Evolutionary conservation across 129 eudicot genomes (phyloP).

Genomic region (Artemisia annua): DNA sequence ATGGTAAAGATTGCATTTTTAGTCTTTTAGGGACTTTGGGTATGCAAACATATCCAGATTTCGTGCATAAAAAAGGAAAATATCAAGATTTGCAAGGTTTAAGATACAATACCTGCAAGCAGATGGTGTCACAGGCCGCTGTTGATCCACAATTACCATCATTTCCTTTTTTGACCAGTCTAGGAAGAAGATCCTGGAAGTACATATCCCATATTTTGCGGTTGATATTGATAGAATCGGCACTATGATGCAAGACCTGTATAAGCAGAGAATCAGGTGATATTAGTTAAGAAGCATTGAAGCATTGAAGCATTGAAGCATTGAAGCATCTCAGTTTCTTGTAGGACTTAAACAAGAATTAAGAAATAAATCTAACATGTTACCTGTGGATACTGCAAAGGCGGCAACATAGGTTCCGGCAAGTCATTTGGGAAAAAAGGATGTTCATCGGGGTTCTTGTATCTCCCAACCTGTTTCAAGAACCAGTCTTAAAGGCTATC

Average conservation of each 20-base stretch:
- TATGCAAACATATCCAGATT: not conserved
- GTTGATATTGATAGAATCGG: conserved; percentile 76
- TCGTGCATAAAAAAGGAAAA: not conserved
- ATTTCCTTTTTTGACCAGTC: conserved; percentile 68
- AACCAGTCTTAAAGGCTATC: conserved; percentile 21
- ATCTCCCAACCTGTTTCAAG: conserved; percentile 75
- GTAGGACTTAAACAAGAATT: not conserved
- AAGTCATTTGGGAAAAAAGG: conserved; percentile 83
- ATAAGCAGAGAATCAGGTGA: conserved; percentile 18
- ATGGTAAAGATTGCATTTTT: conserved; percentile 4
- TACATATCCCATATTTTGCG: conserved; percentile 68
- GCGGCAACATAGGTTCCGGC: conserved; percentile 85
- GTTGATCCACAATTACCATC: conserved; percentile 81
- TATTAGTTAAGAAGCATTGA: not conserved
- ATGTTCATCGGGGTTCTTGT: conserved; percentile 90
- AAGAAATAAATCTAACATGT: conserved; percentile 7
- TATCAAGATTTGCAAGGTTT: not conserved
- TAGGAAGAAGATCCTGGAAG: conserved; percentile 64
- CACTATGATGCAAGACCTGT: conserved; percentile 73
- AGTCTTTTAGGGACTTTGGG: not conserved
- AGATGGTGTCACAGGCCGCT: conserved; percentile 66
- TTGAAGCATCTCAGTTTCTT: not conserved
- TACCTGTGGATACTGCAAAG: conserved; percentile 87
- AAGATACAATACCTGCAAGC: conserved; percentile 64
- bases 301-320: not conserved